Percentiles rank a stretch among this genome's conserved stretches.
phyloP scores from a whole-genome alignment of 2,329 filamentous ascomycete species.

The Phoma herbarum region DNA sequence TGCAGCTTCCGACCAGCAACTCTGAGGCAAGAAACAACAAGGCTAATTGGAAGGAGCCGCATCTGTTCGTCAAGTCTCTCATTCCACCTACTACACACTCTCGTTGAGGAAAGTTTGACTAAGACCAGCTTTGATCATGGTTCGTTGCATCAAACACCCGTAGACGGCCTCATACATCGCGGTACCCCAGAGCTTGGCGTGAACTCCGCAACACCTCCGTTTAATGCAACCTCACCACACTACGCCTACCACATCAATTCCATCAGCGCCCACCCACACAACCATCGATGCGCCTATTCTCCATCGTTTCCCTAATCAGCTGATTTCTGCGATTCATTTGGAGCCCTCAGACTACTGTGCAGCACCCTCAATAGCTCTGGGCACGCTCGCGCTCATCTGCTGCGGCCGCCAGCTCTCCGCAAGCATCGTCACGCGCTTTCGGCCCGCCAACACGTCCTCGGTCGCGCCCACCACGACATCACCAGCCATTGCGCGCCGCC shows the following conservation, averaged over 20 bases:
- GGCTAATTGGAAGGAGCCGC: neutral
- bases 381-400: constrained; percentile 16
- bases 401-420: constrained; percentile 28
- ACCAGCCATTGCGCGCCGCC: constrained; percentile 28
- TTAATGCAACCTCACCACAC: constrained; percentile 39
- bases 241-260: constrained; percentile 20
- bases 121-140: neutral
- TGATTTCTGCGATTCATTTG: constrained; percentile 27
- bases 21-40: neutral
- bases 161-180: neutral
- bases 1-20: neutral
- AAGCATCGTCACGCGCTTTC: constrained; percentile 25
- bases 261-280: constrained; percentile 37
- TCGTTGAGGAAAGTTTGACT: neutral
- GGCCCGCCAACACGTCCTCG: constrained; percentile 22
- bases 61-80: neutral
- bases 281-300: constrained; percentile 1
- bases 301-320: constrained; percentile 1
- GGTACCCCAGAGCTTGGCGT: constrained; percentile 20
- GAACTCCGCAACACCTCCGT: constrained; percentile 37
- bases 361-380: constrained; percentile 13
- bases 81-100: neutral
- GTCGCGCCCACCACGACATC: constrained; percentile 7
- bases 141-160: neutral
- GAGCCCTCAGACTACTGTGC: constrained; percentile 6